phyloP scores from a whole-genome alignment of 106 monocot genomes.

The Agapanthus africanus region DNA sequence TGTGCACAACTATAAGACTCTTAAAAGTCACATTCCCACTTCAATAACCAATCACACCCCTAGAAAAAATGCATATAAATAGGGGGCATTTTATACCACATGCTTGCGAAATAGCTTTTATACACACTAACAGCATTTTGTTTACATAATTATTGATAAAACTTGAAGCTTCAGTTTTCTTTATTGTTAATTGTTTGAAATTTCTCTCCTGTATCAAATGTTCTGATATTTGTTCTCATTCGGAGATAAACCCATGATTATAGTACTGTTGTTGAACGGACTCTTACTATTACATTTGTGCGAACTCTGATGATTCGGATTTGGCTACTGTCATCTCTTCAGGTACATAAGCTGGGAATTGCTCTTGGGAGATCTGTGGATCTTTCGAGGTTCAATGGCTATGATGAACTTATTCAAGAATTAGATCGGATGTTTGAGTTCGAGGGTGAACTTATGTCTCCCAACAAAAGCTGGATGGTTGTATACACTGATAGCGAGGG shows the following conservation, averaged over 20 bases:
- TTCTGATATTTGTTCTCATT: background rate
- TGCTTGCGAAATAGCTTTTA: too few species aligned
- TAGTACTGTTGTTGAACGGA: background rate
- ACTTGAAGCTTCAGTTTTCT: background rate
- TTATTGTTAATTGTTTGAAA: background rate
- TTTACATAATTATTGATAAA: background rate
- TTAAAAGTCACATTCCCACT: too few species aligned
- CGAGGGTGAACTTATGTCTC: conserved; percentile 41
- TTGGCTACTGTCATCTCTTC: conserved; percentile 2
- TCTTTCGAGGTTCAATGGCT: conserved; percentile 51
- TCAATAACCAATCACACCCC: too few species aligned
- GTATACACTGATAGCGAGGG: conserved; percentile 73
- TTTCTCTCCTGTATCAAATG: background rate
- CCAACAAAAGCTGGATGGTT: conserved; percentile 51
- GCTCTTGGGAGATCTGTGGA: conserved; percentile 81
- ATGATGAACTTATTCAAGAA: conserved; percentile 47
- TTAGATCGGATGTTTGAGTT: conserved; percentile 76
- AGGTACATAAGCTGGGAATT: conserved; percentile 83
- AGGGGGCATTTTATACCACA: too few species aligned
- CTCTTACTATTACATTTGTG: background rate
- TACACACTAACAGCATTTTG: too few species aligned
- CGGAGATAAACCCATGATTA: background rate
- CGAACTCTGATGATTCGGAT: background rate
- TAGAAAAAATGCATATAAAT: too few species aligned
- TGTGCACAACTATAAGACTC: too few species aligned